phyloP scores from a whole-genome alignment of 2,329 filamentous ascomycete genomes.

The Endothia cerciana region DNA sequence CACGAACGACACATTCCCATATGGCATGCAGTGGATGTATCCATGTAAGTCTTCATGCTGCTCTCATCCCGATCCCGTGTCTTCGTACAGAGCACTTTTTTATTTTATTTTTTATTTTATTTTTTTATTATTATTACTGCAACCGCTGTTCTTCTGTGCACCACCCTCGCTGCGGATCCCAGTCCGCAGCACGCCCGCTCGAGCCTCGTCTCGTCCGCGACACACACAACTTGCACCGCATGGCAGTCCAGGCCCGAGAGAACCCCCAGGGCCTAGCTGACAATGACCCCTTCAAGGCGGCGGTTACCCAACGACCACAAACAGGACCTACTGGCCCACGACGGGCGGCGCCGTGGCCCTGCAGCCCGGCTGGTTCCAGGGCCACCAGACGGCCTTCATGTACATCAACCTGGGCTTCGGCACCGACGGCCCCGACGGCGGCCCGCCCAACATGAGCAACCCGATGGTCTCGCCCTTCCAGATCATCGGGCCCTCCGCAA shows the following conservation, averaged over 20 bases:
- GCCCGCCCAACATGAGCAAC: slow-evolving; percentile 85
- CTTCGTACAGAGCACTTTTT: background rate
- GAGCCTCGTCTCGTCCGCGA: background rate
- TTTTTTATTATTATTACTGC: background rate
- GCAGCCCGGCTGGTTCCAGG: slow-evolving; percentile 95
- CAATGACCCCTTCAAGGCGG: slow-evolving; percentile 65
- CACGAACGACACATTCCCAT: slow-evolving; percentile 78
- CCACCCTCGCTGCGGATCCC: background rate
- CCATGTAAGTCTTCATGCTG: slow-evolving; percentile 68
- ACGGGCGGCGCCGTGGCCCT: slow-evolving; percentile 84
- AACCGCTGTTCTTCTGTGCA: slow-evolving; percentile 4
- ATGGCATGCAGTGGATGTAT: slow-evolving; percentile 94
- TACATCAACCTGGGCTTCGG: slow-evolving; percentile 92
- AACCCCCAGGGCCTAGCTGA: slow-evolving; percentile 3
- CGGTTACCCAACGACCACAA: slow-evolving; percentile 74
- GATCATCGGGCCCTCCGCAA: slow-evolving; percentile 78
- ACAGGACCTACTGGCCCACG: slow-evolving; percentile 91
- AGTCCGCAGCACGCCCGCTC: background rate
- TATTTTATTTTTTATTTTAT: background rate
- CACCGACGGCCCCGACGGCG: slow-evolving; percentile 62
- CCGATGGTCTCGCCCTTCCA: slow-evolving; percentile 81
- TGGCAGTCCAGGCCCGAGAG: background rate
- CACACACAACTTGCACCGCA: background rate
- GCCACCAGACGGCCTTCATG: slow-evolving; percentile 79
- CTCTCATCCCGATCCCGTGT: background rate